Percentiles rank a stretch among this genome's conserved stretches.
Evolutionary conservation across 1,139 yeast species (phyloP).

Genomic region (Hanseniaspora uvarum): DNA sequence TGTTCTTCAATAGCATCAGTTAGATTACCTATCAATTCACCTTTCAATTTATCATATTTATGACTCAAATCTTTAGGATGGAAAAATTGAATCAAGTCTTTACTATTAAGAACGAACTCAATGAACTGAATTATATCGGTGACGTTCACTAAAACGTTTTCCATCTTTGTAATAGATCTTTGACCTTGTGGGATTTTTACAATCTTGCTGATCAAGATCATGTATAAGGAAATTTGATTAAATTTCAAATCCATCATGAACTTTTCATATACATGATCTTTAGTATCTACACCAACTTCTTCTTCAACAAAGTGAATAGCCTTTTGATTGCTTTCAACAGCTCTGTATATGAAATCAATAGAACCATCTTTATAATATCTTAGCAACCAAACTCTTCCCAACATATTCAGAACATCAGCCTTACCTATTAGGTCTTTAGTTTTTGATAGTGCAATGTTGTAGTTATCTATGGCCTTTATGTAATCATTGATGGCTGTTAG

Average conservation of each 20-base stretch:
- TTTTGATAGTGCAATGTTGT: slow-evolving; percentile 65
- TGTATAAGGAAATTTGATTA: slow-evolving; percentile 75
- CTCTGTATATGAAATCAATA: slow-evolving; percentile 46
- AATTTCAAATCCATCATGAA: slow-evolving; percentile 46
- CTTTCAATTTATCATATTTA: slow-evolving; percentile 74
- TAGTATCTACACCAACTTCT: slow-evolving; percentile 30
- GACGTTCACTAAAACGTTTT: slow-evolving; percentile 47
- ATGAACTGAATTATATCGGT: slow-evolving; percentile 54
- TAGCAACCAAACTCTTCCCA: slow-evolving; percentile 85
- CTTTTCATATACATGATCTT: slow-evolving; percentile 30
- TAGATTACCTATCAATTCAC: slow-evolving; percentile 62
- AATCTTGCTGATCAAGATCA: slow-evolving; percentile 76
- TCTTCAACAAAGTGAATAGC: slow-evolving; percentile 35
- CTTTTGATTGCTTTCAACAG: slow-evolving; percentile 51
- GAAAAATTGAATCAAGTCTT: slow-evolving; percentile 55
- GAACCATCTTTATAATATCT: slow-evolving; percentile 67
- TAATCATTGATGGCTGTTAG: slow-evolving; percentile 71
- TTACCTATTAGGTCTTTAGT: slow-evolving; percentile 47
- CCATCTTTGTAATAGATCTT: slow-evolving; percentile 54
- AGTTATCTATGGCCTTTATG: slow-evolving; percentile 78
- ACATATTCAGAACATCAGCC: slow-evolving; percentile 53
- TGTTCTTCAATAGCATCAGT: slow-evolving; percentile 66
- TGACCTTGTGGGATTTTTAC: slow-evolving; percentile 48
- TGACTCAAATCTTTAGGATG: slow-evolving; percentile 66
- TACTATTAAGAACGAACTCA: slow-evolving; percentile 46